Percentiles rank a stretch among this genome's conserved stretches.
These are phyloP conservation scores for Tetraselmis striata DNA, from an alignment of 139 green algal species.

Conservation along the genomic window DNA sequence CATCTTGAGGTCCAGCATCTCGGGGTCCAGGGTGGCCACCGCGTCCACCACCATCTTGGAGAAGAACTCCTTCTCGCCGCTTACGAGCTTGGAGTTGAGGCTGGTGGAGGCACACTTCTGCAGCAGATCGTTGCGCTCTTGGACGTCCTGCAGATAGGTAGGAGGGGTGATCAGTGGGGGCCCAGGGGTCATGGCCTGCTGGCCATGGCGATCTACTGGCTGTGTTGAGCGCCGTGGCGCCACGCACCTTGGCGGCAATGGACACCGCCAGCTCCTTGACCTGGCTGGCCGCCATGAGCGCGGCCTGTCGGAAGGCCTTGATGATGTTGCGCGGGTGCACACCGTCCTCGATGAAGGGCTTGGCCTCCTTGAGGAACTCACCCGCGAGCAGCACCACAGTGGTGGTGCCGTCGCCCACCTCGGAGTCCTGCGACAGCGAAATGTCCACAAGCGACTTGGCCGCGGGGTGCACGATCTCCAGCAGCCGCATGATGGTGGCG, in stretches of 20 bases:
- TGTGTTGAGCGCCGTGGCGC: no score
- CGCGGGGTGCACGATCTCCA: slow-evolving; percentile 97
- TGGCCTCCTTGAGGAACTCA: slow-evolving; percentile 89
- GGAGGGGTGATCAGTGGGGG: no score
- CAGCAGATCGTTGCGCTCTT: slow-evolving; percentile 75
- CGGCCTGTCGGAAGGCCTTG: slow-evolving; percentile 73
- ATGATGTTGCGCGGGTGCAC: slow-evolving; percentile 92
- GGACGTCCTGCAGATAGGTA: slow-evolving; percentile 11
- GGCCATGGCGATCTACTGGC: no score
- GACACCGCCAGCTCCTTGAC: slow-evolving; percentile 73
- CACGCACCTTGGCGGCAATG: slow-evolving; percentile 61
- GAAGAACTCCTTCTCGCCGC: slow-evolving; percentile 97
- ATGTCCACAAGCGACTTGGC: slow-evolving; percentile 96
- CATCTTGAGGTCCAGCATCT: slow-evolving; percentile 79
- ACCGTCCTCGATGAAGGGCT: slow-evolving; percentile 94
- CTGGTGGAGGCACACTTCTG: slow-evolving; percentile 90
- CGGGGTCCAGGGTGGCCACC: slow-evolving; percentile 72
- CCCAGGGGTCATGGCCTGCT: no score
- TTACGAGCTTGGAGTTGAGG: slow-evolving; percentile 94
- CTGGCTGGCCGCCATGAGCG: slow-evolving; percentile 60
- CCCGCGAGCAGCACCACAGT: slow-evolving; percentile 95
- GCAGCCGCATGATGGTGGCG: slow-evolving; percentile 98
- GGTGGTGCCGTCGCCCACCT: slow-evolving; percentile 96
- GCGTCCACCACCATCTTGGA: slow-evolving; percentile 93
- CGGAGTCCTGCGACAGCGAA: slow-evolving; percentile 86